Percentiles rank a stretch among this genome's conserved stretches.
Evolutionary conservation across 495 filamentous ascomycete genomes (phyloP).

Genomic region (Achaetomiella virescens): DNA sequence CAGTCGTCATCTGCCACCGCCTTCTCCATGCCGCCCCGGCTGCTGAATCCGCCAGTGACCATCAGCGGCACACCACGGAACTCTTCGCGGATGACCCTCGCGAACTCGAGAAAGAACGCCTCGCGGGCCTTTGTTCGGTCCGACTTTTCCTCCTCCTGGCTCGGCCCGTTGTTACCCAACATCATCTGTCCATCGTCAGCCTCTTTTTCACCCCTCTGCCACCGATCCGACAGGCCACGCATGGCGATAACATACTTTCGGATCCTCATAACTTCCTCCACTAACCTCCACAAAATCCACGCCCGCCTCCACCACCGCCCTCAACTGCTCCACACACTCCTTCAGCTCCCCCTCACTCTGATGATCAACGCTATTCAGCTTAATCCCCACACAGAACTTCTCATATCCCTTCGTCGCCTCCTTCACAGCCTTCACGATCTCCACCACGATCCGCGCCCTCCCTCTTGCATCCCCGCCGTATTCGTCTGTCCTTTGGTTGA

Average conservation of each 20-base stretch:
- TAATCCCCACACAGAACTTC: slow-evolving; percentile 56
- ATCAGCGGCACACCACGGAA: slow-evolving; percentile 42
- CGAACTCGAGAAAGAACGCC: slow-evolving; percentile 58
- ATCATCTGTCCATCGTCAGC: slow-evolving; percentile 9
- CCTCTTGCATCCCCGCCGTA: slow-evolving; percentile 67
- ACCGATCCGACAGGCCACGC: no score
- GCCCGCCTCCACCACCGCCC: slow-evolving; percentile 44
- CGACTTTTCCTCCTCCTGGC: slow-evolving; percentile 19
- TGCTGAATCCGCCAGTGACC: slow-evolving; percentile 50
- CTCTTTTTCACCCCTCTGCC: no score
- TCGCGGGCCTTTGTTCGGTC: slow-evolving; percentile 46
- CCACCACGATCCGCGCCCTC: slow-evolving; percentile 55
- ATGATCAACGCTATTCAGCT: slow-evolving; percentile 57
- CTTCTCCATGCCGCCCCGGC: slow-evolving; percentile 46
- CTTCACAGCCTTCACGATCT: slow-evolving; percentile 56
- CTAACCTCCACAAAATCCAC: slow-evolving; percentile 60
- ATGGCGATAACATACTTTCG: slow-evolving; percentile 24
- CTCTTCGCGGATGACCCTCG: slow-evolving; percentile 37
- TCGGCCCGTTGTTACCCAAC: background rate
- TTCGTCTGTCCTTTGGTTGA: slow-evolving; percentile 55
- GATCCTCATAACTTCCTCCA: slow-evolving; percentile 54
- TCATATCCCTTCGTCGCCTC: slow-evolving; percentile 52
- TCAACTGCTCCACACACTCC: slow-evolving; percentile 48
- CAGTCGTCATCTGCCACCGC: slow-evolving; percentile 49
- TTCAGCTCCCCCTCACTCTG: slow-evolving; percentile 38